These are phyloP conservation scores for Elongisporangium undulatum DNA, from an alignment of 352 stramenopile genomes.

Conservation along the genomic window DNA sequence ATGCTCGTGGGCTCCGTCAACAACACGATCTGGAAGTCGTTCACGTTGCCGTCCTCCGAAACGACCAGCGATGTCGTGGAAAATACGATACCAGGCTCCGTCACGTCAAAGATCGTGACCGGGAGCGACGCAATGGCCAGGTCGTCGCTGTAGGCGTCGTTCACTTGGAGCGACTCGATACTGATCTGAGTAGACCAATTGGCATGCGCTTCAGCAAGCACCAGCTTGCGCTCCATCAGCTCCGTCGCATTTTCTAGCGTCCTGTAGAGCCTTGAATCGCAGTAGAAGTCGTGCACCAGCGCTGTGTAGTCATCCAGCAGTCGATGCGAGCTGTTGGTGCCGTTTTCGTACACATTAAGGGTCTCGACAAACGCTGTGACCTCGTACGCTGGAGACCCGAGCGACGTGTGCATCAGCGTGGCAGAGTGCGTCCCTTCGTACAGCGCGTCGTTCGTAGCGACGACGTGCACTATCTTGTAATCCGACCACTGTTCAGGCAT, in stretches of 20 bases:
- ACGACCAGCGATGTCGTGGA: constrained; percentile 58
- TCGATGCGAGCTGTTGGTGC: not conserved
- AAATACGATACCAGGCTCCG: constrained; percentile 60
- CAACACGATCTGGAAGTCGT: constrained; percentile 71
- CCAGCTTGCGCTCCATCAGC: constrained; percentile 7
- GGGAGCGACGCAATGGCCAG: constrained; percentile 14
- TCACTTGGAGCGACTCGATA: constrained; percentile 9
- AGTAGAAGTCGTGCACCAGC: constrained; percentile 23
- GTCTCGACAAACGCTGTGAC: constrained; percentile 24
- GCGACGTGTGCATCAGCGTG: constrained; percentile 19
- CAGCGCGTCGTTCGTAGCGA: constrained; percentile 54
- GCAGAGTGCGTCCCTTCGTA: constrained; percentile 46
- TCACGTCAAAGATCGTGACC: constrained; percentile 39
- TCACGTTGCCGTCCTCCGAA: constrained; percentile 57
- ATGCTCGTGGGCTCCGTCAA: constrained; percentile 54
- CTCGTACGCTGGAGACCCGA: constrained; percentile 26
- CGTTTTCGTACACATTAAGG: not conserved
- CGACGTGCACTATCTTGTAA: constrained; percentile 28
- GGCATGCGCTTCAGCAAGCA: constrained; percentile 20
- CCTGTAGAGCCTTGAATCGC: constrained; percentile 14
- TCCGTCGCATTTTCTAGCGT: constrained; percentile 5
- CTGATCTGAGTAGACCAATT: constrained; percentile 39
- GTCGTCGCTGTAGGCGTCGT: constrained; percentile 20
- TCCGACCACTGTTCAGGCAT: constrained; percentile 37
- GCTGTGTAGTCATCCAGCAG: constrained; percentile 9